phyloP scores from a whole-genome alignment of 306 rosid species.

The barrel medic (Medicago truncatula) region MtrunA17r5.0-ANR NC_053049.1:7137501-7138000 shows the following conservation, averaged over 20 bases:
- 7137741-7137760: neutral
- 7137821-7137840: neutral
- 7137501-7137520: constrained; percentile 74
- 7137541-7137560: constrained; percentile 87
- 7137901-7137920: neutral
- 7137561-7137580: constrained; percentile 66
- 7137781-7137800: neutral
- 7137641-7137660: constrained; percentile 84
- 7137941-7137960: neutral
- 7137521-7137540: constrained; percentile 90
- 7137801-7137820: neutral
- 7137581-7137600: constrained; percentile 68
- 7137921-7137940: neutral
- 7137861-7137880: neutral
- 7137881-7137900: neutral
- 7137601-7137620: constrained; percentile 71
- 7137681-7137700: constrained; percentile 60
- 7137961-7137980: neutral
- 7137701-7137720: neutral
- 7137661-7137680: constrained; percentile 63
- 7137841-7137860: neutral
- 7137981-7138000: constrained; percentile 30
- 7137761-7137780: neutral
- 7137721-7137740: neutral
- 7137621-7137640: constrained; percentile 71